These are phyloP conservation scores for Lipomyces yarrowii DNA, from an alignment of 1,139 yeast species.

Conservation along the genomic window DNA sequence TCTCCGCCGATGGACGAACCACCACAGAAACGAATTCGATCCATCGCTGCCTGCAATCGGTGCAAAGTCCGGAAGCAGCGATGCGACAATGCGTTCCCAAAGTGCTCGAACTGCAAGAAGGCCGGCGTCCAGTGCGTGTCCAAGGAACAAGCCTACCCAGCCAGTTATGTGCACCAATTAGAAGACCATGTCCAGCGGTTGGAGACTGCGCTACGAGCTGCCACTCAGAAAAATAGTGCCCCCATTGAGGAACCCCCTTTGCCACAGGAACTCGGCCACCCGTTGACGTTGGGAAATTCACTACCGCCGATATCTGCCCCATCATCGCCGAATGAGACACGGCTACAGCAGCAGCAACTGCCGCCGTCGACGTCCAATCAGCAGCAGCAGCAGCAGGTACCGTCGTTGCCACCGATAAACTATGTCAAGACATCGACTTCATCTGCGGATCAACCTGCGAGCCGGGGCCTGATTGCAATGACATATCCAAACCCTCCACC, in stretches of 20 bases:
- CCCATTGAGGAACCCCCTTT: background rate
- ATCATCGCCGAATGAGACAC: background rate
- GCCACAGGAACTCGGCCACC: background rate
- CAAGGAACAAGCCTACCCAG: conserved; percentile 30
- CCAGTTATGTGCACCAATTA: conserved; percentile 27
- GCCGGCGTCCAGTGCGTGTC: conserved; percentile 33
- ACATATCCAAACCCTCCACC: conserved; percentile 12
- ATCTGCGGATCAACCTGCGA: conserved; percentile 22
- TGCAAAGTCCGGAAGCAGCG: conserved; percentile 34
- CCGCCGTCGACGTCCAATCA: background rate
- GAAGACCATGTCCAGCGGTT: conserved; percentile 25
- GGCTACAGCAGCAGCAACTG: background rate
- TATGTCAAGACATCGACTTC: conserved; percentile 22
- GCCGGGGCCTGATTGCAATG: conserved; percentile 17
- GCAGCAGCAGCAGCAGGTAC: conserved; percentile 5
- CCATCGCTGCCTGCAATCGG: conserved; percentile 34
- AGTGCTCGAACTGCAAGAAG: conserved; percentile 31
- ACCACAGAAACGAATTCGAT: conserved; percentile 38
- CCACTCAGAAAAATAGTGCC: background rate
- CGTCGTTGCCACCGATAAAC: conserved; percentile 20
- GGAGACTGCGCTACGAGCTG: conserved; percentile 15
- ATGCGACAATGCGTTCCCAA: conserved; percentile 33
- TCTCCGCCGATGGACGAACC: conserved; percentile 27
- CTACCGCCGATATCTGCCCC: conserved; percentile 1
- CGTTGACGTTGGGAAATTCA: background rate